Evolutionary conservation across 441 rosid species (phyloP), one percentile per base, ranked within the genome.

Genomic region (Populus hybrid): DNA sequence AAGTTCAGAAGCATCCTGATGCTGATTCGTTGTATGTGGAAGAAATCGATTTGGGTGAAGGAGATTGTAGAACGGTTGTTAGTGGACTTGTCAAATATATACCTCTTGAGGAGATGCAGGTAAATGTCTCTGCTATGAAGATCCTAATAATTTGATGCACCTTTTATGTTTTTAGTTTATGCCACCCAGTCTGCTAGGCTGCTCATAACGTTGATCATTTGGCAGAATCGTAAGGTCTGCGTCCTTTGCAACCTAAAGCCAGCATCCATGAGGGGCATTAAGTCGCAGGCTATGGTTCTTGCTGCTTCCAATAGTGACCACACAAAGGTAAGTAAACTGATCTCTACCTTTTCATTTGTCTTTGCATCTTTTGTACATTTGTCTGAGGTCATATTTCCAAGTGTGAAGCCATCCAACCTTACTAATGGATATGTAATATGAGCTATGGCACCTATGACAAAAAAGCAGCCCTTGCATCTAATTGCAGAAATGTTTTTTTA

Each of bases 241-340:
- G 98, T 93, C 71, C 94, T 96, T 77, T 96, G 99, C 86, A 96
- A 96, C 85, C 83, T 96, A 83, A 96, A 96, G 79, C 90, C 99
- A 64, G 92, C 92, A 57, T 85, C 84, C 76, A 94, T 94, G 99
- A 86, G 98, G 81, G 98, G 97, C 10, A 81, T 96, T 72, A 89
- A 92, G 86, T 96, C 99, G 0, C 94, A 96, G 40, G 99, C 96
- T 64, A 96, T 96, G 99, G 98, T 96, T 83, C 96, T 94, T 76
- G 92, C 93, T 36, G 98, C 96, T 86, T 90, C 97, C 42, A 88
- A 85, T 85, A 84, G 87, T 78, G 99, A 91, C 72, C 85, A 86
- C 63, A 86, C 89, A 72, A 89, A 90, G 95, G 98, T 91, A 81
- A 81, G 81, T 50, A 50, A 50, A 50, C 59, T 16, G n/a, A 50